phyloP scores from a whole-genome alignment of 2,329 filamentous ascomycete species.

The Zarea fungicola region DNA sequence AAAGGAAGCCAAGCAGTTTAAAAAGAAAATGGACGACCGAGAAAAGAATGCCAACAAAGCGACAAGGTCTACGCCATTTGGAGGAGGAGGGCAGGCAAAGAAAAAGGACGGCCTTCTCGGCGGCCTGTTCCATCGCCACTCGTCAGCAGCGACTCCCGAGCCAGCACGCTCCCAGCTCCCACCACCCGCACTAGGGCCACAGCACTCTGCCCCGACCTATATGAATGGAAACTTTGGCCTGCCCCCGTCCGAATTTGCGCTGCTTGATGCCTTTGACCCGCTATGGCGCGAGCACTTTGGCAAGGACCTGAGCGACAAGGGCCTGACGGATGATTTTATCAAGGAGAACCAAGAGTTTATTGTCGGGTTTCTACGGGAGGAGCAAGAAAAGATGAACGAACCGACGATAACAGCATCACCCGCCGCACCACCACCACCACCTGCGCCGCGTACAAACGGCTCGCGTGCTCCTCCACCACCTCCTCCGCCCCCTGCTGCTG shows the following conservation, averaged over 20 bases:
- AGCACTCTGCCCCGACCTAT: constrained; percentile 39
- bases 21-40: constrained; percentile 94
- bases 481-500: constrained; percentile 19
- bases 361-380: constrained; percentile 56
- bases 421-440: constrained; percentile 23
- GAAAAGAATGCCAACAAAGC: constrained; percentile 94
- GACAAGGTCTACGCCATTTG: constrained; percentile 74
- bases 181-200: constrained; percentile 30
- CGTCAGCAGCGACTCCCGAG: constrained; percentile 53
- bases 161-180: constrained; percentile 37
- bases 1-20: constrained; percentile 94
- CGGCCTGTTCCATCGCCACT: constrained; percentile 58
- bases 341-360: constrained; percentile 65
- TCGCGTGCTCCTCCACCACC: constrained; percentile 32
- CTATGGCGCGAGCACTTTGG: constrained; percentile 62
- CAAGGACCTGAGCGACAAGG: constrained; percentile 57
- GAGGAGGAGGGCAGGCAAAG: constrained; percentile 38
- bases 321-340: constrained; percentile 61
- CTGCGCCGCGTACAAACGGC: constrained; percentile 27
- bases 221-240: constrained; percentile 37
- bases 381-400: constrained; percentile 39
- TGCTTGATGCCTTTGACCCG: constrained; percentile 59
- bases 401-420: constrained; percentile 14
- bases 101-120: constrained; percentile 49
- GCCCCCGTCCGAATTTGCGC: constrained; percentile 51